These are phyloP conservation scores for Logfia minima DNA, from an alignment of 129 eudicot genomes.

Conservation along the genomic window DNA sequence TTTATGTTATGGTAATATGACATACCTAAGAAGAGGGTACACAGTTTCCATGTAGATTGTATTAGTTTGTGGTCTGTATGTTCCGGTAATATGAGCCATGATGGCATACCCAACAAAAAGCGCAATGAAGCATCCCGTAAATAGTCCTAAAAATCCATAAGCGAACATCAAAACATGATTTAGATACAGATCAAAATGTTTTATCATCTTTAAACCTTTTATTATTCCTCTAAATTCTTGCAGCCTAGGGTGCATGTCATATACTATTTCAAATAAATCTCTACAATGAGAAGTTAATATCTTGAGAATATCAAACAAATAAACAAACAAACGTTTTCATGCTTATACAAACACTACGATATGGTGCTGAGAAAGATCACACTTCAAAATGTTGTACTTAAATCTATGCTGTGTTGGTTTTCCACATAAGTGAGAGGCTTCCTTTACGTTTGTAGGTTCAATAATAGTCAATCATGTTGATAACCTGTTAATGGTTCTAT, in stretches of 20 bases:
- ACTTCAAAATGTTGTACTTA: conserved; percentile 29
- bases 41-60: conserved; percentile 97
- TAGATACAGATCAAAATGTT: not conserved
- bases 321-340: conserved; percentile 27
- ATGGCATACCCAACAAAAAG: conserved; percentile 74
- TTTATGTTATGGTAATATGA: not conserved
- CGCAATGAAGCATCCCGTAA: conserved; percentile 81
- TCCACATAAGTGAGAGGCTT: conserved; percentile 32
- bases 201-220: not conserved
- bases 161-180: not conserved
- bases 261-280: not conserved
- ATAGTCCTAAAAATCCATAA: conserved; percentile 58
- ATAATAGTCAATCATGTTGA: conserved; percentile 19
- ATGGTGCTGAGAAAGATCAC: conserved; percentile 43
- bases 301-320: conserved; percentile 19
- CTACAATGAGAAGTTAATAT: conserved; percentile 9
- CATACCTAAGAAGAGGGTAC: conserved; percentile 91
- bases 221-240: not conserved
- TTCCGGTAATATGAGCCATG: conserved; percentile 83
- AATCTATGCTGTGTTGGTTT: conserved; percentile 35
- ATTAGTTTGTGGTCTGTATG: conserved; percentile 67
- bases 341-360: conserved; percentile 28
- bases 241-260: conserved; percentile 9
- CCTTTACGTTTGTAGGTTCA: conserved; percentile 30
- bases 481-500: conserved; percentile 11